These are phyloP conservation scores for Echinochloa phyllopogon DNA, from an alignment of 176 grass and related monocot species.

Conservation along the genomic window DNA sequence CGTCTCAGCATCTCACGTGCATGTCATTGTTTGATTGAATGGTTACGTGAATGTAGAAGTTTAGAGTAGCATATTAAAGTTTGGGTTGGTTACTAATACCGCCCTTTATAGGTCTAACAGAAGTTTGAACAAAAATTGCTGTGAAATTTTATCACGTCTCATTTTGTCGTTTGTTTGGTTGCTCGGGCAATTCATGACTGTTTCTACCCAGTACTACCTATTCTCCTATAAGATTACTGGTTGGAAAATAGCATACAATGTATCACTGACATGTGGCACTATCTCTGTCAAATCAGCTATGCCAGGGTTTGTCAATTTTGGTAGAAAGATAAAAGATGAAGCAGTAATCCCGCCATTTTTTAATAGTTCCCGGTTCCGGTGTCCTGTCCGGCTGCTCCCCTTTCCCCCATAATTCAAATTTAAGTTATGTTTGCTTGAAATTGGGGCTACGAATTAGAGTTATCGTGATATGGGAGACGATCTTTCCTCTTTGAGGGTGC, in stretches of 20 bases:
- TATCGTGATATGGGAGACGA: not conserved
- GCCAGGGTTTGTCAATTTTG: not conserved
- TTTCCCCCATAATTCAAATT: not conserved
- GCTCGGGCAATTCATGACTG: not conserved
- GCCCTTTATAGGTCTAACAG: constrained; percentile 55
- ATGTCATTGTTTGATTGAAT: constrained; percentile 35
- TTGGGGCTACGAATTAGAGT: not conserved
- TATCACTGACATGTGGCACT: not conserved
- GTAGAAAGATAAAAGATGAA: not conserved
- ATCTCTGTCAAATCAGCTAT: not conserved
- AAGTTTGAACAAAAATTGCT: not conserved
- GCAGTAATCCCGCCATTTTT: not conserved
- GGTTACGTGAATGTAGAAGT: constrained; percentile 25
- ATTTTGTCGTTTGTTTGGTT: constrained; percentile 9
- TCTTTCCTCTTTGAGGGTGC: not conserved
- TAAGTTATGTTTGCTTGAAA: not conserved
- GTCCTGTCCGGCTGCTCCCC: not conserved
- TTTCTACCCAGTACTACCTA: not conserved
- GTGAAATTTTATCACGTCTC: constrained; percentile 29
- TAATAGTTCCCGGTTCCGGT: not conserved
- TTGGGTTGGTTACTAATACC: constrained; percentile 33
- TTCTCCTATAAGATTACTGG: not conserved
- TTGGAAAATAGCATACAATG: not conserved
- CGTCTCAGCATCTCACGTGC: constrained; percentile 23
- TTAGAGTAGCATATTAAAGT: constrained; percentile 40